Evolutionary conservation across 208 protist genomes (phyloP).

Genomic region (Leishmania lainsoni): DNA sequence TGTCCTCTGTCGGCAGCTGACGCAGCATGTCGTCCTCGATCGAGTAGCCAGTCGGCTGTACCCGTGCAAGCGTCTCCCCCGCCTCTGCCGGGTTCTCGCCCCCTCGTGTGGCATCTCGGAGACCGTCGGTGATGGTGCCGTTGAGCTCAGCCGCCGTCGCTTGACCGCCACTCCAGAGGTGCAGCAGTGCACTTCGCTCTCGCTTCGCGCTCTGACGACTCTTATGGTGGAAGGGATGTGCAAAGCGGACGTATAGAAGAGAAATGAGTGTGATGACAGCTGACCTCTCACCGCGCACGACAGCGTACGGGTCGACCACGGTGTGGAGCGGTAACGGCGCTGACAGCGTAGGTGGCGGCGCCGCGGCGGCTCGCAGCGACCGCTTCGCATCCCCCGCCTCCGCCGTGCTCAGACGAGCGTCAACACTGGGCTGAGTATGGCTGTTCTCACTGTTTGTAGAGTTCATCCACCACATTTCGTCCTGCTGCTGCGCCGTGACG

Average conservation of each 20-base stretch:
- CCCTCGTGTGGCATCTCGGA: not conserved
- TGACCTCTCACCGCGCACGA: constrained; percentile 66
- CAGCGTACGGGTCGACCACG: constrained; percentile 75
- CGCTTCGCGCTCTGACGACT: constrained; percentile 58
- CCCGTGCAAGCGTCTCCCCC: not conserved
- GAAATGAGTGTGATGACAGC: constrained; percentile 74
- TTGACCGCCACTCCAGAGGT: constrained; percentile 68
- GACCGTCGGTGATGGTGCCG: not conserved
- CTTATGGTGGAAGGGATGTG: constrained; percentile 92
- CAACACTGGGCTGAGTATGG: not conserved
- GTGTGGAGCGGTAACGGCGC: constrained; percentile 67
- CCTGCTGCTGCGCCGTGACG: constrained; percentile 31
- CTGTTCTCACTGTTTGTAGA: not conserved
- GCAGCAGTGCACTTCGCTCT: constrained; percentile 68
- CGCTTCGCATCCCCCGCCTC: constrained; percentile 1
- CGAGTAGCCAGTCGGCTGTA: constrained; percentile 14
- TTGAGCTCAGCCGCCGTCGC: constrained; percentile 18
- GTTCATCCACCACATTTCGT: constrained; percentile 22
- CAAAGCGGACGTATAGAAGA: constrained; percentile 87
- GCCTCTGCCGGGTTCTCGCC: not conserved
- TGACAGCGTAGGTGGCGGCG: constrained; percentile 25
- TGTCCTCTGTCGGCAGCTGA: constrained; percentile 80
- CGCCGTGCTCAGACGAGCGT: not conserved
- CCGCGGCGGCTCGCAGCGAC: not conserved
- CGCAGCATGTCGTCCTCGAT: constrained; percentile 55